phyloP scores from a whole-genome alignment of 805 yeast genomes.

The Helenozyma rhizophorensis region DNA sequence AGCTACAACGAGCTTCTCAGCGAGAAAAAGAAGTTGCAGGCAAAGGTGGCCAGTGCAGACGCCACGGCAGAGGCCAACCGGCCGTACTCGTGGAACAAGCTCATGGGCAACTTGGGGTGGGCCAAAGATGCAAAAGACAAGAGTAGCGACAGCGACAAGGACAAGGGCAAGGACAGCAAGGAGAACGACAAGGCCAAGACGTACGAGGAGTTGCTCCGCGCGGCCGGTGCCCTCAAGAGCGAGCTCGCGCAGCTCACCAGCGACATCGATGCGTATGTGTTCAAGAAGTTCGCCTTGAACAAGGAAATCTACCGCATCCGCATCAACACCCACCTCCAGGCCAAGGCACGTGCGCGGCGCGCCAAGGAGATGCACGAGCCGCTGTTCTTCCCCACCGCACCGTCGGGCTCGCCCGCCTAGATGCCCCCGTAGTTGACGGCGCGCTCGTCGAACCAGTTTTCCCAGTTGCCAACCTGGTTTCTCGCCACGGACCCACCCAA shows the following conservation, averaged over 20 bases:
- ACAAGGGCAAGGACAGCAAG: constrained; percentile 15
- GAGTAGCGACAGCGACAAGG: constrained; percentile 18
- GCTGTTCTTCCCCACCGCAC: constrained; percentile 34
- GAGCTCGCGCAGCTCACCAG: constrained; percentile 16
- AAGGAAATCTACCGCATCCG: constrained; percentile 39
- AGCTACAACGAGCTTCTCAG: constrained; percentile 26
- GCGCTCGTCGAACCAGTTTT: constrained; percentile 73
- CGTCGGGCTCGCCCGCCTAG: constrained; percentile 2
- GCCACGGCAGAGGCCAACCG: constrained; percentile 23
- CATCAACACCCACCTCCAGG: constrained; percentile 32
- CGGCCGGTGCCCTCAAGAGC: constrained; percentile 12
- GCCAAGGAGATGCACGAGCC: constrained; percentile 30
- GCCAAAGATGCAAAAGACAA: constrained; percentile 18
- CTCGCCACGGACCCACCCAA: constrained; percentile 68
- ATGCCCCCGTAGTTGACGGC: constrained; percentile 48
- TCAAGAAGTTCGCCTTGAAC: constrained; percentile 38
- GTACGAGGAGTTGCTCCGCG: constrained; percentile 17
- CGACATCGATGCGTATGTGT: constrained; percentile 25
- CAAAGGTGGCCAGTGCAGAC: constrained; percentile 17
- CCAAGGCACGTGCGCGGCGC: constrained; percentile 21
- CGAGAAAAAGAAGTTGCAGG: constrained; percentile 17
- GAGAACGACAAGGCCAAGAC: constrained; percentile 15
- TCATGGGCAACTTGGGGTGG: constrained; percentile 17
- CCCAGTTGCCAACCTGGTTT: constrained; percentile 55
- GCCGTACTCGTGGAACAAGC: constrained; percentile 33